Percentiles rank a stretch among this genome's conserved stretches.
phyloP scores from a whole-genome alignment of 1,284 basidiomycete species.

The Pascua sp. region DNA sequence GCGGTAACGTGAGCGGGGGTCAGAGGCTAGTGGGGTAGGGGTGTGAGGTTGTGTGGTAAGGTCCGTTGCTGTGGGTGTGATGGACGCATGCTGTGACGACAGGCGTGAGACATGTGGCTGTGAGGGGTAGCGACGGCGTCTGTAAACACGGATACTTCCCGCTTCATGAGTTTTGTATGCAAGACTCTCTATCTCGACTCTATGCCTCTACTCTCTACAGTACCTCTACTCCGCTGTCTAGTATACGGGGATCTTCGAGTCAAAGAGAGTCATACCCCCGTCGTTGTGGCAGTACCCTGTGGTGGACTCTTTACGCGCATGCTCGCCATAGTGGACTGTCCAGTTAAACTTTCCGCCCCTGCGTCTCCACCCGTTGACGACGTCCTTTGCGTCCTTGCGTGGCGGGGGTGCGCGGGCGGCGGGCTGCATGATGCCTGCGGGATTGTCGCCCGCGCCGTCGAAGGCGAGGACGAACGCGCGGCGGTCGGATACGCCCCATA shows the following conservation, averaged over 20 bases:
- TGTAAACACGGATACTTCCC: no score
- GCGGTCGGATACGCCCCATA: slow-evolving; percentile 48
- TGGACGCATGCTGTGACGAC: no score
- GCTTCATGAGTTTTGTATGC: background rate
- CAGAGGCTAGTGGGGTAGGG: no score
- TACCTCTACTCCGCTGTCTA: background rate
- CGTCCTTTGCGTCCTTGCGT: slow-evolving; percentile 9
- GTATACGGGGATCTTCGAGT: slow-evolving; percentile 10
- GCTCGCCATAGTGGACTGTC: slow-evolving; percentile 34
- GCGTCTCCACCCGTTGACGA: slow-evolving; percentile 28
- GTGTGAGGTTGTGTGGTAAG: no score
- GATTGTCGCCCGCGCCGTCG: slow-evolving; percentile 28
- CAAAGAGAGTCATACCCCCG: slow-evolving; percentile 31
- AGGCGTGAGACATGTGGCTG: no score
- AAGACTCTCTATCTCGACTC: background rate
- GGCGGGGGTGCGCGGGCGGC: slow-evolving; percentile 11
- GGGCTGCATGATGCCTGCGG: slow-evolving; percentile 19
- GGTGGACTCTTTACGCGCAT: slow-evolving; percentile 18
- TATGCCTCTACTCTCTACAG: background rate
- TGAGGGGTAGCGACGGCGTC: no score
- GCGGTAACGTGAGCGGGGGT: no score
- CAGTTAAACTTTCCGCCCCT: slow-evolving; percentile 35
- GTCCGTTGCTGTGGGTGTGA: no score
- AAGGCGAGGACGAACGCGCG: slow-evolving; percentile 45
- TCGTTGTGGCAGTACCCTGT: slow-evolving; percentile 41